Percentiles rank a stretch among this genome's conserved stretches.
These are phyloP conservation scores for Plasmodium relictum DNA, from an alignment of 169 alveolate species.

Conservation along the genomic window DNA sequence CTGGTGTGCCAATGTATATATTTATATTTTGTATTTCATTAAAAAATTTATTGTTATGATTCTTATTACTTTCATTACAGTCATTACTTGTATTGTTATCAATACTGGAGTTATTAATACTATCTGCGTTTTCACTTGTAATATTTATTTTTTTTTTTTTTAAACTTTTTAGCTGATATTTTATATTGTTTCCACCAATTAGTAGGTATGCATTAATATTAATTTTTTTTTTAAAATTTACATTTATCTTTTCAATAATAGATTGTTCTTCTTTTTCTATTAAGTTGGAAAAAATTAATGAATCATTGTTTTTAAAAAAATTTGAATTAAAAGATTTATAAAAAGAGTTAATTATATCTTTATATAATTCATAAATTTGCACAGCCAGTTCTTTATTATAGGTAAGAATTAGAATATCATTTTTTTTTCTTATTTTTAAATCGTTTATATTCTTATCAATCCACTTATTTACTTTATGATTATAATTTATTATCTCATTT, in stretches of 20 bases:
- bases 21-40: slow-evolving; percentile 18
- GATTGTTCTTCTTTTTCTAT: background rate
- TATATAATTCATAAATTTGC: slow-evolving; percentile 38
- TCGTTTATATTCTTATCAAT: background rate
- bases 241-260: slow-evolving; percentile 19
- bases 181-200: slow-evolving; percentile 68
- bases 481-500: background rate
- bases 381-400: slow-evolving; percentile 61
- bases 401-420: slow-evolving; percentile 32
- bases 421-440: background rate
- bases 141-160: background rate
- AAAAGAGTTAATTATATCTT: slow-evolving; percentile 60
- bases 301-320: slow-evolving; percentile 27
- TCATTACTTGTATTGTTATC: background rate
- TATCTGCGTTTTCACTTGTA: background rate
- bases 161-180: slow-evolving; percentile 54
- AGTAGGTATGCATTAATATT: slow-evolving; percentile 38
- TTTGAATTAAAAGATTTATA: slow-evolving; percentile 24
- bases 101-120: background rate
- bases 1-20: slow-evolving; percentile 61
- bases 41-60: background rate
- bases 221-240: slow-evolving; percentile 17
- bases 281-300: background rate
- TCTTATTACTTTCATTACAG: background rate
- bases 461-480: background rate